These are phyloP conservation scores for Asterochloris sp. DNA, from an alignment of 139 green algal species.

Conservation along the genomic window DNA sequence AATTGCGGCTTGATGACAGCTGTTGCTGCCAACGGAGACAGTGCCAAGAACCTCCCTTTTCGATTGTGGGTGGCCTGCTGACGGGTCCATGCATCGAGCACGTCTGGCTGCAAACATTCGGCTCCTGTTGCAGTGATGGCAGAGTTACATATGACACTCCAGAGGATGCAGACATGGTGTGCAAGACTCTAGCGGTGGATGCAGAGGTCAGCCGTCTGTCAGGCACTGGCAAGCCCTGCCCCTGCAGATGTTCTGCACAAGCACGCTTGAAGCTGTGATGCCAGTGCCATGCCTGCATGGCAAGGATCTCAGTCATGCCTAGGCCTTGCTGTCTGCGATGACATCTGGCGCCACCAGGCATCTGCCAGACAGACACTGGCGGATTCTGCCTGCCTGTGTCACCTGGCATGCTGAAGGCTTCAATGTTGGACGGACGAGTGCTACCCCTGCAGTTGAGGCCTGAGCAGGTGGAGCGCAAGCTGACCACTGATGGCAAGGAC, in stretches of 20 bases:
- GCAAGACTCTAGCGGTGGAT: conserved; percentile 13
- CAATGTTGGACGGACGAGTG: no score
- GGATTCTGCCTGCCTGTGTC: background rate
- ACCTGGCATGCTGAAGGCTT: background rate
- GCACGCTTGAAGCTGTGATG: background rate
- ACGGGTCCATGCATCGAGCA: no score
- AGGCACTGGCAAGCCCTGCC: background rate
- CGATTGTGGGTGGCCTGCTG: no score
- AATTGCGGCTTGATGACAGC: no score
- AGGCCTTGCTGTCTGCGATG: background rate
- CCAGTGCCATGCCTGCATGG: background rate
- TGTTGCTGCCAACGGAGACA: no score
- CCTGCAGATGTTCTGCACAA: background rate
- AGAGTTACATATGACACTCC: background rate
- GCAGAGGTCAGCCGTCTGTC: background rate
- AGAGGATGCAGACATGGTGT: background rate
- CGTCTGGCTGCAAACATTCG: no score
- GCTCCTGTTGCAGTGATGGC: background rate
- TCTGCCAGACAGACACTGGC: background rate
- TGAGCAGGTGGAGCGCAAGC: conserved; percentile 25
- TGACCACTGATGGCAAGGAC: conserved; percentile 24
- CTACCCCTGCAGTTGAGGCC: conserved; percentile 32
- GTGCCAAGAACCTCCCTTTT: no score
- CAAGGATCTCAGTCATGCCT: background rate
- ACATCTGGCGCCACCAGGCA: background rate